Conservation (phyloP, 164 flowering plant genomes). For the Platanus orientalis region DNA sequence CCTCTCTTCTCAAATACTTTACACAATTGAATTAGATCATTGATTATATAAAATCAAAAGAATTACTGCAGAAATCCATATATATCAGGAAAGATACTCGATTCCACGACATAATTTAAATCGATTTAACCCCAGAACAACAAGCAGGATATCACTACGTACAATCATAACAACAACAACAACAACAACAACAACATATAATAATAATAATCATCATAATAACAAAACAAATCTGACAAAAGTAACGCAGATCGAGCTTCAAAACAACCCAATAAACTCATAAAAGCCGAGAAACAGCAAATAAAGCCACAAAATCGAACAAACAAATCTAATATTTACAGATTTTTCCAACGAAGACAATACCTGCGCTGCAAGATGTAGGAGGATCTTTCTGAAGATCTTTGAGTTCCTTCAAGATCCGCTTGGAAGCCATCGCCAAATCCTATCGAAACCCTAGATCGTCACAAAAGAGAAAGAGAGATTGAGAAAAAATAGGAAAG, state of each 20-base stretch:
- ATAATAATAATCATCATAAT: no score
- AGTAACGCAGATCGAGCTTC: constrained; percentile 4
- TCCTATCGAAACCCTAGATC: constrained; percentile 11
- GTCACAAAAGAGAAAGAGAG: constrained; percentile 1
- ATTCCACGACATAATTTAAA: not conserved
- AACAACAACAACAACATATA: not conserved
- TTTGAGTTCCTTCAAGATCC: constrained; percentile 59
- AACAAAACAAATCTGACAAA: not conserved
- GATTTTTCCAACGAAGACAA: not conserved
- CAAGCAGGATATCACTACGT: no score
- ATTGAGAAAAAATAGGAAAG: not conserved
- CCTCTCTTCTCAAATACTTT: not conserved
- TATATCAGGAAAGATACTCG: not conserved
- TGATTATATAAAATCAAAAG: not conserved
- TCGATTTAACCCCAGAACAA: no score
- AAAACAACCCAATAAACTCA: not conserved
- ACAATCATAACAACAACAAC: not conserved
- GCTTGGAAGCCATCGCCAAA: constrained; percentile 46
- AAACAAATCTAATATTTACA: not conserved
- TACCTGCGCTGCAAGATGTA: constrained; percentile 58
- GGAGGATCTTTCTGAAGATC: constrained; percentile 67
- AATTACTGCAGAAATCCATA: not conserved
- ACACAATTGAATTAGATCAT: not conserved
- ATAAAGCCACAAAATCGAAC: not conserved
- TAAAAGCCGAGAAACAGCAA: not conserved